Evolutionary conservation across 192 early-diverging fungal genomes (phyloP), one percentile per base, ranked within the genome.

Genomic region (Gigaspora rosea): DNA sequence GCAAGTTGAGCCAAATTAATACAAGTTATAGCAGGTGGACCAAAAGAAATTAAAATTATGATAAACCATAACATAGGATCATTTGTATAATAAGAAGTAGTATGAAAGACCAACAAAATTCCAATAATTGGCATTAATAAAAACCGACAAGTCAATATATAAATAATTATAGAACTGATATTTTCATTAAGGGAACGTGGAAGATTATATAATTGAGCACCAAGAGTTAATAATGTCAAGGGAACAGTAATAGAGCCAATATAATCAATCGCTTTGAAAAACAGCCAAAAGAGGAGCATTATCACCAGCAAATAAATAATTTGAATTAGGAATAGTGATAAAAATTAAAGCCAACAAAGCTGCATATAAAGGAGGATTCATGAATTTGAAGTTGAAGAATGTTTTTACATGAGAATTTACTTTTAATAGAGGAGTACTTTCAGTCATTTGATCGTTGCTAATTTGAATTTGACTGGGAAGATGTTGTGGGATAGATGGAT

Each of bases 31-130:
- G 69, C 77, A 71, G 54, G 71, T 27, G 77, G 77, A 8, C 68
- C 68, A 50, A 41, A 62, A 8, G 77, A 59, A 11, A 64, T 35
- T 11, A 78, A 7, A 2, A 78, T 78, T 32, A 78, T 5, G 0
- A 78, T 57, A 78, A 78, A 78, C 69, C 50, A 50, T 18, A 78
- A 33, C 58, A 71, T 71, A 33, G 77, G 77, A 62, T 78, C 77
- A 33, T 78, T n/a, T 2, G 61, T 15, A 18, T 71, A 61, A 56
- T 49, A 71, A 8, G 18, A 13, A 4, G 58, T 49, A 9, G 61
- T 50, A 1, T 58, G 50, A 0, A 71, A 22, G 9, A 78, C 57
- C 10, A 71, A 46, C 1, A 65, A 16, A 3, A 69, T 61, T 6
- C 77, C 77, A 35, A 78, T 50, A 27, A 63, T 13, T 12, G 77